These are phyloP conservation scores for Pestalotiopsis sp. DNA, from an alignment of 2,329 filamentous ascomycete genomes.

Conservation along the genomic window DNA sequence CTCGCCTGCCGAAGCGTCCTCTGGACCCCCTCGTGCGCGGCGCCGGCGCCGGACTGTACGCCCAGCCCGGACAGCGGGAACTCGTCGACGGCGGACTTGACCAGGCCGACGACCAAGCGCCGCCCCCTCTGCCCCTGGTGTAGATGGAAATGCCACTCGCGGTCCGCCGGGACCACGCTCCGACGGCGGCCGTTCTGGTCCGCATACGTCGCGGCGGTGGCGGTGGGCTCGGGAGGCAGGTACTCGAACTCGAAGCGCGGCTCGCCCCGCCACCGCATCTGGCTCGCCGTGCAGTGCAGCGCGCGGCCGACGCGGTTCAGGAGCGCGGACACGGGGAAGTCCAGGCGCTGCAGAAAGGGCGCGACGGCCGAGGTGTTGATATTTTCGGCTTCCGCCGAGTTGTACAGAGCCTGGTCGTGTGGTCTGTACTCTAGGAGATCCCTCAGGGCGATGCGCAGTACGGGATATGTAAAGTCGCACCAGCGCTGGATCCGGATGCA, in stretches of 20 bases:
- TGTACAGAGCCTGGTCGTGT: background rate
- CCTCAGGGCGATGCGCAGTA: background rate
- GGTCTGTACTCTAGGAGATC: background rate
- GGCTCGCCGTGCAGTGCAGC: background rate
- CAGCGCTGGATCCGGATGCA: background rate
- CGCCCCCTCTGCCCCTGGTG: background rate
- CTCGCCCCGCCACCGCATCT: background rate
- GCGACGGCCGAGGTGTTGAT: background rate
- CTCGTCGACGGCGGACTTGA: background rate
- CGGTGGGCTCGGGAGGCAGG: background rate
- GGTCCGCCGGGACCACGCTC: background rate
- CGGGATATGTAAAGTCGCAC: constrained; percentile 8
- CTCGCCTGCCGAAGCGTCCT: background rate
- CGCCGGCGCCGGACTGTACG: background rate
- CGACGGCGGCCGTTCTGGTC: too few species aligned
- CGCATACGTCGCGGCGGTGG: too few species aligned
- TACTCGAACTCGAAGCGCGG: background rate
- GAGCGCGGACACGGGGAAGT: background rate
- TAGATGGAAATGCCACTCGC: background rate
- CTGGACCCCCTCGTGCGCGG: background rate
- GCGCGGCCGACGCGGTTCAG: background rate
- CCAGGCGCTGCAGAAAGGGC: background rate
- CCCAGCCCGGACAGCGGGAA: background rate
- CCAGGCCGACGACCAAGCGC: background rate
- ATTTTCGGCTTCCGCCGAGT: background rate